These are phyloP conservation scores for cucumber (Cucumis sativus) DNA, from an alignment of 306 rosid species.

Conservation along the genomic window Cucumber_9930_V3 NC_026660.2:9242501-9243000, in stretches of 20 bases:
- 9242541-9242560: too few species aligned
- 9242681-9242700: neutral
- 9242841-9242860: neutral
- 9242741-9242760: neutral
- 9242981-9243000: constrained; percentile 23
- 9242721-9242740: neutral
- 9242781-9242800: neutral
- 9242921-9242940: constrained; percentile 24
- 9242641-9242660: neutral
- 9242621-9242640: neutral
- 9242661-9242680: neutral
- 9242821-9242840: neutral
- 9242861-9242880: constrained; percentile 5
- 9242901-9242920: constrained; percentile 54
- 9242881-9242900: constrained; percentile 30
- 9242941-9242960: constrained; percentile 23
- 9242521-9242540: too few species aligned
- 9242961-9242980: constrained; percentile 29
- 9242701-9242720: neutral
- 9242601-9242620: neutral
- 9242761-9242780: neutral
- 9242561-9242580: too few species aligned
- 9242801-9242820: neutral
- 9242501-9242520: too few species aligned
- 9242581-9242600: too few species aligned